A percentile compares a stretch with the other conserved stretches of the same genome.
Conservation (phyloP, 1,284 basidiomycete genomes). For the Sanghuangporus weigelae region DNA sequence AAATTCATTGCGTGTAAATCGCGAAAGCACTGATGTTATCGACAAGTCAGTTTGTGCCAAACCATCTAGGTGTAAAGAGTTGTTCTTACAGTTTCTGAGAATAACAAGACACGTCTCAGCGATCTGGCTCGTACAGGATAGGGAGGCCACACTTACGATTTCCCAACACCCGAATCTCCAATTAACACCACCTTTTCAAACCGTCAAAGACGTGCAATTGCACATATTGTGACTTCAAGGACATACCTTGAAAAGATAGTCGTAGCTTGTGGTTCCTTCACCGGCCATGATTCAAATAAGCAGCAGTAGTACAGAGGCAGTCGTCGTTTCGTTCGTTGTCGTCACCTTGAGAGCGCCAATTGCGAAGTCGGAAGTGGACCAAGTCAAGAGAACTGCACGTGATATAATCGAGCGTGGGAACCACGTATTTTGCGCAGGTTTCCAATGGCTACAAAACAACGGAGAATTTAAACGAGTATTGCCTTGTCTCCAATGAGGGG, state of each 20-base stretch:
- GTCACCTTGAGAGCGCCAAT: neutral
- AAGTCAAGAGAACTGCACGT: neutral
- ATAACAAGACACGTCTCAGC: neutral
- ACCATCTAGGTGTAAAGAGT: neutral
- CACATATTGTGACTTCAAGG: neutral
- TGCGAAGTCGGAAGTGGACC: neutral
- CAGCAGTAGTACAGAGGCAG: neutral
- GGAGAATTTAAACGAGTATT: no score
- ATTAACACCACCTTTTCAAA: slow-evolving; percentile 83
- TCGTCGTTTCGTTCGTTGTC: neutral
- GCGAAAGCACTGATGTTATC: slow-evolving; percentile 65
- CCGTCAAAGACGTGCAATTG: neutral
- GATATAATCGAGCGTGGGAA: neutral
- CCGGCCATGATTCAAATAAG: slow-evolving; percentile 8
- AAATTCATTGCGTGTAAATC: slow-evolving; percentile 99
- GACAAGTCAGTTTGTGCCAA: neutral
- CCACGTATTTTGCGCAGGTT: neutral
- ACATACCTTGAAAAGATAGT: slow-evolving; percentile 18
- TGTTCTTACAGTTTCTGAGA: neutral
- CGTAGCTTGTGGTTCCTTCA: slow-evolving; percentile 13
- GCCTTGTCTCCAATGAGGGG: no score
- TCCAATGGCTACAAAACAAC: no score
- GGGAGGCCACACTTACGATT: slow-evolving; percentile 65
- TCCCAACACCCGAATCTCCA: slow-evolving; percentile 98
- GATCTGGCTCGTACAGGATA: slow-evolving; percentile 19